Base-by-base conservation (phyloP, 768 basidiomycete species). In the Vararia minispora region DNA sequence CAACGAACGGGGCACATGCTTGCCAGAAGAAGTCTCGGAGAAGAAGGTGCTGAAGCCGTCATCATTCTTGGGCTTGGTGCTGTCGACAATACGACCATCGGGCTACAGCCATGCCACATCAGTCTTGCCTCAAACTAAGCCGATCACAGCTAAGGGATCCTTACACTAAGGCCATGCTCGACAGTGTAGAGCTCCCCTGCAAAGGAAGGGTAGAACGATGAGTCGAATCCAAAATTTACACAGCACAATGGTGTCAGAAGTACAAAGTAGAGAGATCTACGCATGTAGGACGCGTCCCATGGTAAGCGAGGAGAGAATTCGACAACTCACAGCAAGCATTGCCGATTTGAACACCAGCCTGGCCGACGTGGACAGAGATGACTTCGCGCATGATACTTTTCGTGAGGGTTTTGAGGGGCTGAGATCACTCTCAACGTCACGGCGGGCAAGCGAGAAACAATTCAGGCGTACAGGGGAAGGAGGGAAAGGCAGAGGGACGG, bases 1-100 rank as follows among this genome's bases (percentile, higher is more conserved):
- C 50, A 99, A 76, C 29, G 92, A 95, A 52, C 95, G 79, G 36
- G 95, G 95, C 43, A 98, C 94, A 62, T 95, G 85, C 69, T 95
- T 95, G 46, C 92, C 94, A 38, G 88, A 80, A 23, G 79, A 76
- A 4, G 94, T 98, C 72, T 99, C 95, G 26, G 90, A 94, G 71
- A 99, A 99, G 74, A 99, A 99, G 47, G 95, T 99, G 61, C 82
- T 87, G 76, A 99, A 98, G 54, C 95, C 95, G 64, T 76, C 81
- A 52, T 90, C 84, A 51, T 74, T 75, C 42, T 69, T 64, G 37
- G 82, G 79, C 29, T 79, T 75, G 10, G 87, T 79, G 41, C 73
- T 74, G 51, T 87, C 84, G 42, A 74, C 63, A 47, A 95, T 70
- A 55, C 92, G 89, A 58, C 94, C 94, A 59, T 97, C 94, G 48